Conservation (phyloP, 495 filamentous ascomycete genomes). For the Xylaria venustula region DNA sequence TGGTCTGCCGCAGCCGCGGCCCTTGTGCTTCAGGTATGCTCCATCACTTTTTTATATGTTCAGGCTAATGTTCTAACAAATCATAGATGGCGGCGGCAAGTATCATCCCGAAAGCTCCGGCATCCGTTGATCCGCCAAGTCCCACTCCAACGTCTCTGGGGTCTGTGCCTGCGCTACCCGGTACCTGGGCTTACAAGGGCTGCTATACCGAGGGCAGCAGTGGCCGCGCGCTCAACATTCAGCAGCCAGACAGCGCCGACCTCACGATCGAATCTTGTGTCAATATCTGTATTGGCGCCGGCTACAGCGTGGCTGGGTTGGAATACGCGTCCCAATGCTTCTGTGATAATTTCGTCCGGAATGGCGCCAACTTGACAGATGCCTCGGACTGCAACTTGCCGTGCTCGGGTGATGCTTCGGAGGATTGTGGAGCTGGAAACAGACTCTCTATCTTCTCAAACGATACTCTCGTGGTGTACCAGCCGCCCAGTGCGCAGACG, state of each 20-base stretch:
- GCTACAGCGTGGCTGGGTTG: conserved; percentile 49
- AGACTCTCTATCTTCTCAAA: conserved; percentile 38
- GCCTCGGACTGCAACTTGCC: conserved; percentile 34
- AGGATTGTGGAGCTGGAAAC: conserved; percentile 35
- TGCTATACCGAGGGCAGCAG: conserved; percentile 6
- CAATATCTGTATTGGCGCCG: conserved; percentile 37
- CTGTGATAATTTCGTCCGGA: conserved; percentile 40
- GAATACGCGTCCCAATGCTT: conserved; percentile 60
- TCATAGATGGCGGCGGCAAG: too few species aligned
- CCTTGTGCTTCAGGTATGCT: too few species aligned
- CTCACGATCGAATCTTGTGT: conserved; percentile 50
- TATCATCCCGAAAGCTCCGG: too few species aligned
- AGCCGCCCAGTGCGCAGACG: conserved; percentile 24
- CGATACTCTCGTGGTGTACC: conserved; percentile 1
- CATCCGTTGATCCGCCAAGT: too few species aligned
- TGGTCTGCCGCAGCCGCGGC: background rate
- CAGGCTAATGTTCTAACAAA: too few species aligned
- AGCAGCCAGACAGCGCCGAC: conserved; percentile 25
- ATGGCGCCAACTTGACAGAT: conserved; percentile 26
- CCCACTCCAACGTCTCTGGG: background rate
- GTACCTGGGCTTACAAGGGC: conserved; percentile 6
- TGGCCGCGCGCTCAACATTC: background rate
- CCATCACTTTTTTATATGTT: too few species aligned
- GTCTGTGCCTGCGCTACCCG: background rate
- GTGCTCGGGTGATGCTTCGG: conserved; percentile 34